These are phyloP conservation scores for Paxillus rubicundulus DNA, from an alignment of 768 basidiomycete species.

Conservation along the genomic window DNA sequence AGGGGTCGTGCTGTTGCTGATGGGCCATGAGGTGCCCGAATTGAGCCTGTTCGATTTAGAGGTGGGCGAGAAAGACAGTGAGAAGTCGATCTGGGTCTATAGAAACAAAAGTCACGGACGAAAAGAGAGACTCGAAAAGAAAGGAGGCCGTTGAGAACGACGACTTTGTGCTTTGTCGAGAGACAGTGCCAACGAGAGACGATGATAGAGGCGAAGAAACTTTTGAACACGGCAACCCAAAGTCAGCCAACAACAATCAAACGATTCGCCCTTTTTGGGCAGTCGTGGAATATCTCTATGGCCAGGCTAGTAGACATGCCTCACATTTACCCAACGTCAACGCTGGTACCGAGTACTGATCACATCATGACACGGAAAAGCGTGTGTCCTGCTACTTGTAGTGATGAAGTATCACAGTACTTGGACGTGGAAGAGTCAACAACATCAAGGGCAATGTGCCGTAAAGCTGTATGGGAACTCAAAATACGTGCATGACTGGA, in stretches of 20 bases:
- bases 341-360: too few species aligned
- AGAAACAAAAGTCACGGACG: neutral
- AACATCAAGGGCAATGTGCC: neutral
- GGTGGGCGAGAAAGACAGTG: neutral
- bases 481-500: neutral
- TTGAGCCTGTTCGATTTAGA: neutral
- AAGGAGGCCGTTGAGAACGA: slow-evolving; percentile 4
- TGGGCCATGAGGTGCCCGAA: slow-evolving; percentile 47
- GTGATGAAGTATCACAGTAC: too few species aligned
- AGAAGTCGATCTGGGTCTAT: neutral
- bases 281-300: neutral
- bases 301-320: too few species aligned
- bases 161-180: slow-evolving; percentile 3
- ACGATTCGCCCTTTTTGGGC: slow-evolving; percentile 4
- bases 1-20: slow-evolving; percentile 51
- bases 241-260: slow-evolving; percentile 7
- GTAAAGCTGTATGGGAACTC: neutral
- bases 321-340: too few species aligned
- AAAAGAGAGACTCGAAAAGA: slow-evolving; percentile 5
- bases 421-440: neutral
- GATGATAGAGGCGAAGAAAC: neutral
- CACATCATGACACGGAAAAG: too few species aligned
- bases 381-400: too few species aligned
- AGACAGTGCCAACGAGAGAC: slow-evolving; percentile 5
- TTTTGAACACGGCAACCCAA: neutral